Percentiles rank a stretch among this genome's conserved stretches.
Conservation (phyloP, 2,329 filamentous ascomycete species). For the Fusarium sp. region DNA sequence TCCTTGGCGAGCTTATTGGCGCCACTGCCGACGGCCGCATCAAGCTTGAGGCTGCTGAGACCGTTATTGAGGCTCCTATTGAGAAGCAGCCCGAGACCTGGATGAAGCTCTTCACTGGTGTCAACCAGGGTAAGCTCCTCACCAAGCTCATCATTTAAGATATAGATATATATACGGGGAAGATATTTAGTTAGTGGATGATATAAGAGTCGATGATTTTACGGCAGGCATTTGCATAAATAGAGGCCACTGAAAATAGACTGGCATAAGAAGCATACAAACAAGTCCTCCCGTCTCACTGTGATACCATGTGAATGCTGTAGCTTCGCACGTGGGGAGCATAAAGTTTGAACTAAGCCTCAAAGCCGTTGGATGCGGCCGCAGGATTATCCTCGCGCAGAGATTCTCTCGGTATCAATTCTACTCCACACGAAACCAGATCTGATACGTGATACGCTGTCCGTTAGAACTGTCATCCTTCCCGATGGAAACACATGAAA, state of each 20-base stretch:
- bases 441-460: neutral
- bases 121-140: slow-evolving; percentile 47
- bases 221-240: neutral
- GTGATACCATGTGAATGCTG: neutral
- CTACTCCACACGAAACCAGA: neutral
- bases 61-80: slow-evolving; percentile 43
- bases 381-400: neutral
- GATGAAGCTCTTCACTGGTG: slow-evolving; percentile 45
- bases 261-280: neutral
- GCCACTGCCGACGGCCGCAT: slow-evolving; percentile 46
- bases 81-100: slow-evolving; percentile 46
- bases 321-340: neutral
- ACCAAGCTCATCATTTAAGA: slow-evolving; percentile 44
- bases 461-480: neutral
- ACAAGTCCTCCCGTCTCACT: neutral
- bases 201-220: slow-evolving; percentile 2
- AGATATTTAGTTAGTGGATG: neutral
- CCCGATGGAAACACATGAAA: neutral
- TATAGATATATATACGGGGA: neutral
- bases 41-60: slow-evolving; percentile 43
- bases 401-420: neutral
- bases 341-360: neutral
- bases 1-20: slow-evolving; percentile 45
- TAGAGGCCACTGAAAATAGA: slow-evolving; percentile 3
- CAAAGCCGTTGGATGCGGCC: neutral